A percentile compares a stretch with the other conserved stretches of the same genome.
These are phyloP conservation scores for Ochetophila trinervis DNA, from an alignment of 306 rosid genomes.

Conservation along the genomic window DNA sequence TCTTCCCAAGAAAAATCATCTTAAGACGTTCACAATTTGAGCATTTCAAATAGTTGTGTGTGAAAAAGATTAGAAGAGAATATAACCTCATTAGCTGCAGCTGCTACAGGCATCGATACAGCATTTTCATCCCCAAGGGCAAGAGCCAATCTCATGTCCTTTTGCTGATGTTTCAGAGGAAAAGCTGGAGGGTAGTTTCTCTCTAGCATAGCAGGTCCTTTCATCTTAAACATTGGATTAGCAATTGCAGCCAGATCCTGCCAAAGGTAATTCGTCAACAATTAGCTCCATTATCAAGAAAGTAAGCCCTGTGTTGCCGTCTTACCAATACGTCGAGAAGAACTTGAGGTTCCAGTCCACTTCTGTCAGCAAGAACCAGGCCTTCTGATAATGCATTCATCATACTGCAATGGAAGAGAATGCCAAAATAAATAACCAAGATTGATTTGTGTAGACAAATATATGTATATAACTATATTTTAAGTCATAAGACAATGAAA, in stretches of 20 bases:
- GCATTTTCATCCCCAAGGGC: slow-evolving; percentile 75
- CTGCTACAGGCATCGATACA: slow-evolving; percentile 76
- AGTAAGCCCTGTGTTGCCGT: slow-evolving; percentile 8
- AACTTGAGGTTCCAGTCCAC: slow-evolving; percentile 63
- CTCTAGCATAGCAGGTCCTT: slow-evolving; percentile 72
- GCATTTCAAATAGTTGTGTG: not conserved
- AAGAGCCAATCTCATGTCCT: slow-evolving; percentile 91
- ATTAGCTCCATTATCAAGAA: slow-evolving; percentile 14
- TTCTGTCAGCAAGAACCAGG: slow-evolving; percentile 57
- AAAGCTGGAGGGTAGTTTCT: slow-evolving; percentile 70
- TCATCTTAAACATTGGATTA: slow-evolving; percentile 71
- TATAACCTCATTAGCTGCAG: slow-evolving; percentile 80
- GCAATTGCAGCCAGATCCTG: slow-evolving; percentile 74
- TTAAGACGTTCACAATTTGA: too few relatives aligned
- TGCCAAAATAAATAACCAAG: not conserved
- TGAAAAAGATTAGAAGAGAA: not conserved
- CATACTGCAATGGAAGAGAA: slow-evolving; percentile 44
- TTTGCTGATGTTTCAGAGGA: slow-evolving; percentile 89
- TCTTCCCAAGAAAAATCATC: not conserved
- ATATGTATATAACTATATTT: not conserved
- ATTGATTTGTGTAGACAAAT: not conserved
- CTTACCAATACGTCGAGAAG: slow-evolving; percentile 80
- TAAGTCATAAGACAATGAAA: not conserved
- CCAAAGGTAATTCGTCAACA: slow-evolving; percentile 20
- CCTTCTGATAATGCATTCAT: slow-evolving; percentile 92